These are phyloP conservation scores for Circinella umbellata DNA, from an alignment of 371 early-diverging fungal species.

Conservation along the genomic window DNA sequence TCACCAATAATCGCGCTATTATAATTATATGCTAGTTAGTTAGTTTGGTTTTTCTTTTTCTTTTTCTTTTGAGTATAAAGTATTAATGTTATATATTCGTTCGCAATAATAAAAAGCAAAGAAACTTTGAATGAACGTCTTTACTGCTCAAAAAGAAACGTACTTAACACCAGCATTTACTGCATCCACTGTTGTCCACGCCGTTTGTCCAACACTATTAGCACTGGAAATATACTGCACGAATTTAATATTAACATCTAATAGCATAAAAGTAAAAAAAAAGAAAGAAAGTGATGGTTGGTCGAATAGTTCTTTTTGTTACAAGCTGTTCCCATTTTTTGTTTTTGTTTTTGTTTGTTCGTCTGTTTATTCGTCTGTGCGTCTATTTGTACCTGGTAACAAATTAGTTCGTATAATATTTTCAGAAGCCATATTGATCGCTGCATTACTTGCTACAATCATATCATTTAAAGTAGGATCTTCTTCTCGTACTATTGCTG, in stretches of 20 bases:
- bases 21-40: not conserved
- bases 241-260: constrained; percentile 40
- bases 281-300: not conserved
- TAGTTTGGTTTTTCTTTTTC: not conserved
- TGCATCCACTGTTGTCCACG: constrained; percentile 37
- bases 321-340: no score
- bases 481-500: constrained; percentile 15
- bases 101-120: no score
- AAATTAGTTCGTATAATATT: constrained; percentile 25
- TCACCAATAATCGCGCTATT: constrained; percentile 49
- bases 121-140: no score
- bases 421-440: constrained; percentile 30
- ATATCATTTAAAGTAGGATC: constrained; percentile 37
- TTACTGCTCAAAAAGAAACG: not conserved
- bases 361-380: not conserved
- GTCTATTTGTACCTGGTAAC: constrained; percentile 29
- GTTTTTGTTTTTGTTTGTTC: not conserved
- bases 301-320: no score
- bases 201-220: constrained; percentile 29
- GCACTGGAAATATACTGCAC: constrained; percentile 34
- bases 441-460: constrained; percentile 41
- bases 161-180: constrained; percentile 40
- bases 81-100: no score
- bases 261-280: not conserved
- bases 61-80: no score